Evolutionary conservation across 192 early-diverging fungal species (phyloP).

Genomic region (Linnemannia zychae): DNA sequence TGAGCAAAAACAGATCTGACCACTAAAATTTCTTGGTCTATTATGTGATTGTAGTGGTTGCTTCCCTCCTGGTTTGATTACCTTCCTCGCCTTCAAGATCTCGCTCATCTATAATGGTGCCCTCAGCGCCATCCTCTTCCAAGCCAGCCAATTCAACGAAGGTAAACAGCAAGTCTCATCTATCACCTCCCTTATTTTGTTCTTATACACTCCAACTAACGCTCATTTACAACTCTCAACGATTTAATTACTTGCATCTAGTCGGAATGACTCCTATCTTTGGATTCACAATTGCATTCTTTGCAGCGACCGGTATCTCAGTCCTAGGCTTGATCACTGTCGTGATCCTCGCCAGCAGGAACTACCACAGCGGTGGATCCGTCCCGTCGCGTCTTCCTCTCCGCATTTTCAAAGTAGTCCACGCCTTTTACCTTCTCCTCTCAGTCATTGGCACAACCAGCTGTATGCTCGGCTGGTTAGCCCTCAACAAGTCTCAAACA

Average conservation of each 20-base stretch:
- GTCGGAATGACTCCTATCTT: slow-evolving; percentile 10
- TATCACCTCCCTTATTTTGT: not conserved
- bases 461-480: slow-evolving; percentile 31
- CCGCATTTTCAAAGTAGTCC: slow-evolving; percentile 16
- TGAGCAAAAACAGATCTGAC: not conserved
- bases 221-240: not conserved
- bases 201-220: not conserved
- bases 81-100: slow-evolving; percentile 15
- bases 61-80: slow-evolving; percentile 11
- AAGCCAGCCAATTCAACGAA: slow-evolving; percentile 33
- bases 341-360: not conserved
- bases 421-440: slow-evolving; percentile 6
- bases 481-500: slow-evolving; percentile 30
- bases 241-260: not conserved
- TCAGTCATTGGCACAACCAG: not conserved
- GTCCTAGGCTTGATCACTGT: slow-evolving; percentile 12
- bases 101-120: slow-evolving; percentile 22
- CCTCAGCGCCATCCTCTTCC: slow-evolving; percentile 29
- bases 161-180: not conserved
- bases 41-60: slow-evolving; percentile 8
- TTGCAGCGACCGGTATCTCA: not conserved
- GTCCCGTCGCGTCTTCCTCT: not conserved
- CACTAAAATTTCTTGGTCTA: not conserved
- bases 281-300: slow-evolving; percentile 8
- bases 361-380: not conserved